Conservation (phyloP, 352 stramenopile species). For the Globisporangium echinulatum region DNA sequence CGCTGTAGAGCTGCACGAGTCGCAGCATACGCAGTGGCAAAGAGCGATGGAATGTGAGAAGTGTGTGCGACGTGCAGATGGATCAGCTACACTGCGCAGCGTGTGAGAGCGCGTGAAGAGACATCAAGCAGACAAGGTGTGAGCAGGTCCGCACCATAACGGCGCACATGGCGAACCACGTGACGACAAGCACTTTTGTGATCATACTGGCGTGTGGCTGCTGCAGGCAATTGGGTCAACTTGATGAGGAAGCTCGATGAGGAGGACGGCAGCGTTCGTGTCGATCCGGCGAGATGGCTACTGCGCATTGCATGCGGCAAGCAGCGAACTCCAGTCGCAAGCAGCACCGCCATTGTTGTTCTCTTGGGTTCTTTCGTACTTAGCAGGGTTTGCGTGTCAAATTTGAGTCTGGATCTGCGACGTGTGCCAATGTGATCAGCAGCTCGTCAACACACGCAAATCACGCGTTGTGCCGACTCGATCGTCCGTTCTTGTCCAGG, state of each 20-base stretch:
- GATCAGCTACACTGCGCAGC: not conserved
- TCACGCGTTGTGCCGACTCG: too few relatives aligned
- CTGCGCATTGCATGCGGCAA: not conserved
- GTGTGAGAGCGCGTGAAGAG: not conserved
- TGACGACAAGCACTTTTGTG: conserved; percentile 47
- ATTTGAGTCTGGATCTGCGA: not conserved
- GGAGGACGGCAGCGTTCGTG: not conserved
- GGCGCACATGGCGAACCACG: conserved; percentile 56
- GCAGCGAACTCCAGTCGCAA: not conserved
- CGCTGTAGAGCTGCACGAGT: conserved; percentile 31
- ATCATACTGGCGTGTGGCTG: conserved; percentile 23
- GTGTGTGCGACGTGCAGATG: not conserved
- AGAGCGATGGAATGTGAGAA: not conserved
- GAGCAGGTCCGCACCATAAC: conserved; percentile 36
- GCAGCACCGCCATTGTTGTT: not conserved
- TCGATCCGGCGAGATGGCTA: not conserved
- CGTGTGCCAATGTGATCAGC: not conserved
- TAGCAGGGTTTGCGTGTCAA: not conserved
- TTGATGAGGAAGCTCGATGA: too few relatives aligned
- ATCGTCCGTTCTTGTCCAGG: too few relatives aligned
- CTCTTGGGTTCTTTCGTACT: not conserved
- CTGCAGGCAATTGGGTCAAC: not conserved
- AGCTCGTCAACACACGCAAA: too few relatives aligned
- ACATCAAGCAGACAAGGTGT: too few relatives aligned
- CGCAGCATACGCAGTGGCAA: not conserved